Evolutionary conservation across 345 rosid species (phyloP).

Genomic region (Eutrema yunnanense): DNA sequence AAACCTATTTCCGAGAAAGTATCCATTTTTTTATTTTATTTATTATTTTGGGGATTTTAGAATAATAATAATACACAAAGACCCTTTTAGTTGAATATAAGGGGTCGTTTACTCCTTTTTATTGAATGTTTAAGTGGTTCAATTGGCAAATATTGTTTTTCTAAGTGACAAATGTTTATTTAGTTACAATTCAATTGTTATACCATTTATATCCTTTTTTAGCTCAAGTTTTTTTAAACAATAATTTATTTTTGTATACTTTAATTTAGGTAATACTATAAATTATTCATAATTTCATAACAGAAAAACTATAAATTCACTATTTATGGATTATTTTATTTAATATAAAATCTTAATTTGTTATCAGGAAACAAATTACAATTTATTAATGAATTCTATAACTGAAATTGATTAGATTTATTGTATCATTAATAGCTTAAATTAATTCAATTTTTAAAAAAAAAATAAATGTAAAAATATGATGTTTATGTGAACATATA

Average conservation of each 20-base stretch:
- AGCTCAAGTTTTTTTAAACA: not conserved
- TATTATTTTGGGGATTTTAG: no score
- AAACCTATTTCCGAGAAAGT: not conserved
- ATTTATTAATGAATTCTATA: not conserved
- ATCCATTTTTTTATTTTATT: not conserved
- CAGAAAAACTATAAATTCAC: not conserved
- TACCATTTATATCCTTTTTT: not conserved
- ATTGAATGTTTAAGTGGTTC: not conserved
- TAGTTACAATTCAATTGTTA: not conserved
- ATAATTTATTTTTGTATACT: not conserved
- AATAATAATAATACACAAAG: not conserved
- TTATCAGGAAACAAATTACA: not conserved
- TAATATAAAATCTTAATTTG: not conserved
- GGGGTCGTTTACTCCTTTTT: not conserved
- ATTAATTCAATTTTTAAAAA: not conserved
- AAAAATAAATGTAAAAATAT: no score
- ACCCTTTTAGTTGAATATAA: not conserved
- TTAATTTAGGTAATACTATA: not conserved
- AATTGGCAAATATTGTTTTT: not conserved
- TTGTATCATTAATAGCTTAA: not conserved
- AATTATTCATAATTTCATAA: not conserved
- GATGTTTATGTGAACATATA: no score
- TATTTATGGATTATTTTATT: not conserved
- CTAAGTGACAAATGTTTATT: not conserved
- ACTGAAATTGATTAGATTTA: not conserved